These are phyloP conservation scores for Trichoderma parareesei DNA, from an alignment of 495 filamentous ascomycete species.

Conservation along the genomic window DNA sequence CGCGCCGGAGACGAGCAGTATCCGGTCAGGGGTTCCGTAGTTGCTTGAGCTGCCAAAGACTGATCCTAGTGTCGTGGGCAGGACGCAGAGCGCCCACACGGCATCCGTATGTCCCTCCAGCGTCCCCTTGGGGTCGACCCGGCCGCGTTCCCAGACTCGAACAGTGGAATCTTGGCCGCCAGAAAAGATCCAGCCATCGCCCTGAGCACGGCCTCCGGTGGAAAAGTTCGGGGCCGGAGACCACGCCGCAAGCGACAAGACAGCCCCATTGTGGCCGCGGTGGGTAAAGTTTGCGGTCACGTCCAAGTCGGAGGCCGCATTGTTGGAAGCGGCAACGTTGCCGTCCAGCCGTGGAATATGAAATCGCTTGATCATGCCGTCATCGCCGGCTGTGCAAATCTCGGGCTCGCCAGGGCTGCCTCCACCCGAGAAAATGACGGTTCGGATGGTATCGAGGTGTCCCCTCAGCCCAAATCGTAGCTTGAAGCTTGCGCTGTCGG, in stretches of 20 bases:
- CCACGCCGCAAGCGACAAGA: slow-evolving; percentile 79
- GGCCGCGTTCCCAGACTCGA: slow-evolving; percentile 86
- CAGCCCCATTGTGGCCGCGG: slow-evolving; percentile 82
- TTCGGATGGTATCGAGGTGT: slow-evolving; percentile 86
- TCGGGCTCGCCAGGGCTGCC: slow-evolving; percentile 92
- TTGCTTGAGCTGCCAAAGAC: slow-evolving; percentile 64
- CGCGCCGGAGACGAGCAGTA: slow-evolving; percentile 82
- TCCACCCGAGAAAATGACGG: slow-evolving; percentile 91
- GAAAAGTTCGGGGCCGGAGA: slow-evolving; percentile 77
- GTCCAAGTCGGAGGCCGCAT: slow-evolving; percentile 65
- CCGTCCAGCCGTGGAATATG: slow-evolving; percentile 74
- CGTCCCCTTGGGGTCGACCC: slow-evolving; percentile 92
- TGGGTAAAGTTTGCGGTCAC: slow-evolving; percentile 91
- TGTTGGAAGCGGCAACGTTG: slow-evolving; percentile 44
- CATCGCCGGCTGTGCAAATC: slow-evolving; percentile 92
- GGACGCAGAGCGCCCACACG: slow-evolving; percentile 89
- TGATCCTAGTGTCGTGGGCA: slow-evolving; percentile 72
- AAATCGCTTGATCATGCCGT: slow-evolving; percentile 93
- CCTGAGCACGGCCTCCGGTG: slow-evolving; percentile 73
- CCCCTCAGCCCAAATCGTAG: slow-evolving; percentile 86
- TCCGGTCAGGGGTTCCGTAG: slow-evolving; percentile 70
- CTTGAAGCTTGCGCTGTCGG: slow-evolving; percentile 70
- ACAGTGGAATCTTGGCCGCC: slow-evolving; percentile 91
- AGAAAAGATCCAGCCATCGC: slow-evolving; percentile 96
- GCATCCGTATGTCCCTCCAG: slow-evolving; percentile 91